A percentile compares a stretch with the other conserved stretches of the same genome.
Conservation (phyloP, 306 rosid species). For the Vigna radiata region DNA sequence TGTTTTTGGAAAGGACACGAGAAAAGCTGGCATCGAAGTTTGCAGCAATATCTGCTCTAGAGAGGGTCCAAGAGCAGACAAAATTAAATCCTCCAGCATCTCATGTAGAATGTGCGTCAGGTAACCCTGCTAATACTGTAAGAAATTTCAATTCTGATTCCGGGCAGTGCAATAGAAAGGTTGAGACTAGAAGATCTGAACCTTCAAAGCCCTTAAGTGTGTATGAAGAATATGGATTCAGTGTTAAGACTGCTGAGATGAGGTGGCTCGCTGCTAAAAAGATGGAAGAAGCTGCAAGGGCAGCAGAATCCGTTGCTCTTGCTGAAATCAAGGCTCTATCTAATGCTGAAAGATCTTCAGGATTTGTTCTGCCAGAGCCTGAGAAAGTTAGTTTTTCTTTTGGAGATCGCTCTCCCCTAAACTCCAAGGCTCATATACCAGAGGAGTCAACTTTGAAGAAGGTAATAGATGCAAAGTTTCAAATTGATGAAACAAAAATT, state of each 20-base stretch:
- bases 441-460: conserved; percentile 60
- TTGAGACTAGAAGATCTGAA: conserved; percentile 50
- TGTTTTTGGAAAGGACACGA: conserved; percentile 70
- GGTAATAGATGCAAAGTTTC: conserved; percentile 61
- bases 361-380: conserved; percentile 64
- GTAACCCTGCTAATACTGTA: conserved; percentile 39
- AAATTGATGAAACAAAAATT: conserved; percentile 57
- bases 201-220: conserved; percentile 47
- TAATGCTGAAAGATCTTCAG: conserved; percentile 47
- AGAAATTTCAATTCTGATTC: conserved; percentile 46
- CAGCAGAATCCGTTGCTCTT: conserved; percentile 94
- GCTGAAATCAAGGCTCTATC: conserved; percentile 84
- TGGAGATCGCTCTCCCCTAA: conserved; percentile 50
- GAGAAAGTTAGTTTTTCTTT: conserved; percentile 63
- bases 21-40: conserved; percentile 61
- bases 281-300: conserved; percentile 98
- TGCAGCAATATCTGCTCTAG: conserved; percentile 60
- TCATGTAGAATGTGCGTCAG: conserved; percentile 45
- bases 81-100: conserved; percentile 47
- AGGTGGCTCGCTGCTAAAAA: conserved; percentile 89
- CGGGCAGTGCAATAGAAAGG: conserved; percentile 46
- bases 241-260: conserved; percentile 82
- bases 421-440: conserved; percentile 49
- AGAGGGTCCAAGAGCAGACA: conserved; percentile 53
- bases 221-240: conserved; percentile 48